A percentile compares a stretch with the other conserved stretches of the same genome.
Evolutionary conservation across 371 early-diverging fungal genomes (phyloP).

Genomic region (Mucor lusitanicus): DNA sequence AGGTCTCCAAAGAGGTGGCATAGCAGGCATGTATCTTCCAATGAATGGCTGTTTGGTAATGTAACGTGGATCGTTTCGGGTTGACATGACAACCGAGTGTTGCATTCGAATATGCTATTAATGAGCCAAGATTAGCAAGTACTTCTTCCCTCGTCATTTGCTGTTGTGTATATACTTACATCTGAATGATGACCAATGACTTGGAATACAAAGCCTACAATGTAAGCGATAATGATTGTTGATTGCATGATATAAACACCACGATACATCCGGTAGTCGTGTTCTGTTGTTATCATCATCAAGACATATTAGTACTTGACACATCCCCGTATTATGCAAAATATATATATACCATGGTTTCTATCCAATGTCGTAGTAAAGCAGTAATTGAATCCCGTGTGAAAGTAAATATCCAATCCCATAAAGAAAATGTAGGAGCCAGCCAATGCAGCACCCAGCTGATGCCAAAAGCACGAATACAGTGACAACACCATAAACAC

Average conservation of each 20-base stretch:
- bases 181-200: background rate
- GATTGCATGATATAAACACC: conserved; percentile 36
- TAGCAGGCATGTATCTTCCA: background rate
- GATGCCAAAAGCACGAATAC: conserved; percentile 58
- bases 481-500: conserved; percentile 56
- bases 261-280: conserved; percentile 18
- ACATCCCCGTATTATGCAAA: too few relatives aligned
- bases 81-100: conserved; percentile 7
- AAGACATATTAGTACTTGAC: background rate
- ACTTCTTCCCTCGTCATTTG: too few relatives aligned
- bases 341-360: conserved; percentile 35
- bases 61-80: background rate
- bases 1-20: background rate
- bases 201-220: conserved; percentile 24
- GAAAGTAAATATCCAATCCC: conserved; percentile 76
- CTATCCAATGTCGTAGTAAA: conserved; percentile 30
- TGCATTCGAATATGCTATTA: conserved; percentile 10
- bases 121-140: background rate
- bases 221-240: conserved; percentile 22
- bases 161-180: background rate
- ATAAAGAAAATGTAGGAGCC: conserved; percentile 73
- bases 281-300: conserved; percentile 1
- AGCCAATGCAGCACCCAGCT: conserved; percentile 62
- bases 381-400: conserved; percentile 67
- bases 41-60: background rate